Conservation (phyloP, 2,329 filamentous ascomycete genomes). For the Fusarium sp. region DNA sequence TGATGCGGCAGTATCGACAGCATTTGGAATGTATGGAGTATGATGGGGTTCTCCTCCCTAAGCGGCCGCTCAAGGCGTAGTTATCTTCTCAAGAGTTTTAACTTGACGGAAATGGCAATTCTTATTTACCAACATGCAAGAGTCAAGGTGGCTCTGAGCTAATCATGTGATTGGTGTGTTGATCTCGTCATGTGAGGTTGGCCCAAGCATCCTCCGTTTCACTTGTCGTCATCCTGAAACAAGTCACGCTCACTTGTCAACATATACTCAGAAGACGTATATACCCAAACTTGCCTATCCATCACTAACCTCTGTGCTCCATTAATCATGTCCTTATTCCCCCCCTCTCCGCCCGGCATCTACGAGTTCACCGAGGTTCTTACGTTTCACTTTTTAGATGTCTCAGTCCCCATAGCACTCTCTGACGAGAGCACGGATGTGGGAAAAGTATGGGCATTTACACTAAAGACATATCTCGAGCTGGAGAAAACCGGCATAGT, state of each 20-base stretch:
- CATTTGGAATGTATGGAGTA: not conserved
- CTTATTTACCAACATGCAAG: too few relatives aligned
- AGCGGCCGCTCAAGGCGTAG: conserved; percentile 45
- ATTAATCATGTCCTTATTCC: not conserved
- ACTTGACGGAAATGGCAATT: too few relatives aligned
- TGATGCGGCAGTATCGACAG: not conserved
- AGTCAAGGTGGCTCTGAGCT: not conserved
- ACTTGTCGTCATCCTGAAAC: not conserved
- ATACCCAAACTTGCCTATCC: not conserved
- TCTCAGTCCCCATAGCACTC: not conserved
- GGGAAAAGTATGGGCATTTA: conserved; percentile 17
- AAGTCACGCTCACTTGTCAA: not conserved
- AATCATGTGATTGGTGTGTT: not conserved
- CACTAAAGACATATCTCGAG: conserved; percentile 12
- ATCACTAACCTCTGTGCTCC: not conserved
- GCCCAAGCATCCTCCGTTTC: not conserved
- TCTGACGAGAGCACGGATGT: conserved; percentile 2
- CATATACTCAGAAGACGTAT: not conserved
- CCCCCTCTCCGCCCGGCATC: not conserved
- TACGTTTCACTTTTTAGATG: conserved; percentile 1
- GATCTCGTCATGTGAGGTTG: not conserved
- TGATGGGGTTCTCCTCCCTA: not conserved
- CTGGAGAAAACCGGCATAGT: conserved; percentile 14
- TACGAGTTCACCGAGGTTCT: conserved; percentile 14
- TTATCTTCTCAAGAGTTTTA: conserved; percentile 51